Percentiles rank a stretch among this genome's conserved stretches.
Evolutionary conservation across 306 rosid genomes (phyloP).

Genomic region (Astragalus membranaceus): DNA sequence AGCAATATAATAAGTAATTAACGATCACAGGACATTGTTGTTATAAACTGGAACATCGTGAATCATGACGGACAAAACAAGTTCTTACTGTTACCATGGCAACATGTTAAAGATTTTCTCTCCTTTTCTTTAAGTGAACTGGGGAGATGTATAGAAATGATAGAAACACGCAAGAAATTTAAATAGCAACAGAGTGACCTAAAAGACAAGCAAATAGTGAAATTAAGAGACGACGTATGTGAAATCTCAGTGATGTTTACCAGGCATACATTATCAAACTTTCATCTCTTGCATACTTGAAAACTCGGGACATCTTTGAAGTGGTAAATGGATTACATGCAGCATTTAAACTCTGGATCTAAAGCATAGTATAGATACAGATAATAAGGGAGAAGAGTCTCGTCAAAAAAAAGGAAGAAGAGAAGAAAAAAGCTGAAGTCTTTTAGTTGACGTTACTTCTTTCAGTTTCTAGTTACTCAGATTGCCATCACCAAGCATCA

Average conservation of each 20-base stretch:
- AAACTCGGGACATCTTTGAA: background rate
- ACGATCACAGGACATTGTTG: background rate
- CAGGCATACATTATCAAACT: background rate
- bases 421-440: background rate
- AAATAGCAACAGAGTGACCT: background rate
- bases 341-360: background rate
- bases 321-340: background rate
- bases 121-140: background rate
- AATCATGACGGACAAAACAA: background rate
- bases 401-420: background rate
- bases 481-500: background rate
- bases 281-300: background rate
- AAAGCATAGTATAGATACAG: background rate
- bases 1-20: conserved; percentile 7
- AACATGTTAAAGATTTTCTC: background rate
- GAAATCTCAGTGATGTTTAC: background rate
- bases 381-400: background rate
- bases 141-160: background rate
- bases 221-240: background rate
- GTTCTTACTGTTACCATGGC: background rate
- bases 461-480: no score
- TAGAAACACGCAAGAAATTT: background rate
- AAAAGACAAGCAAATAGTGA: background rate
- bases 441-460: background rate
- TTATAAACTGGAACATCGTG: background rate